Percentiles rank a stretch among this genome's conserved stretches.
These are phyloP conservation scores for Melastoma malabathricum DNA, from an alignment of 345 rosid species.

Conservation along the genomic window DNA sequence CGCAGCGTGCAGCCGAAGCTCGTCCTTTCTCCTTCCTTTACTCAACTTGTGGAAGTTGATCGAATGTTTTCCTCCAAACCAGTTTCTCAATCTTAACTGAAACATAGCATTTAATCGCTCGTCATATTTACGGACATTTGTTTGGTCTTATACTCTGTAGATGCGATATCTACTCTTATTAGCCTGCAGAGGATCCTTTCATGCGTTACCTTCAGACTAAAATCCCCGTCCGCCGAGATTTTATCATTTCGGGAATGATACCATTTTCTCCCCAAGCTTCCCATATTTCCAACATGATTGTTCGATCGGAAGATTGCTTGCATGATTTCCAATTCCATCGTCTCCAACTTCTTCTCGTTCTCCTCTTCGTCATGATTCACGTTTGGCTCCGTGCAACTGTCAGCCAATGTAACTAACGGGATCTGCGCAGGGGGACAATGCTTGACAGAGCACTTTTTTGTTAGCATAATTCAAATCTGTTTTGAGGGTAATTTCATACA, in stretches of 20 bases:
- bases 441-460: too few species aligned
- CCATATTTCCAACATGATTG: constrained; percentile 2
- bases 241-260: background rate
- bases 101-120: too few species aligned
- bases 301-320: background rate
- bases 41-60: constrained; percentile 8
- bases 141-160: too few species aligned
- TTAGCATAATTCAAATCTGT: too few species aligned
- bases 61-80: constrained; percentile 9
- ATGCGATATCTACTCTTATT: background rate
- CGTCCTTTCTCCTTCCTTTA: constrained; percentile 8
- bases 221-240: background rate
- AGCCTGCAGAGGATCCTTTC: constrained; percentile 1
- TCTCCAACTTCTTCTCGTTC: background rate
- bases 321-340: too few species aligned
- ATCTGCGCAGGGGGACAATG: too few species aligned
- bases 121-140: too few species aligned
- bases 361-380: too few species aligned
- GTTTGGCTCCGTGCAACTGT: background rate
- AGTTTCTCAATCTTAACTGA: constrained; percentile 9
- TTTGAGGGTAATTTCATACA: constrained; percentile 5
- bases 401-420: too few species aligned
- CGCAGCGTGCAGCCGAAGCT: constrained; percentile 12
- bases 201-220: constrained; percentile 3
- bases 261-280: constrained; percentile 2